A percentile compares a stretch with the other conserved stretches of the same genome.
These are phyloP conservation scores for Fragaria nilgerrensis DNA, from an alignment of 306 rosid genomes.

Conservation along the genomic window DNA sequence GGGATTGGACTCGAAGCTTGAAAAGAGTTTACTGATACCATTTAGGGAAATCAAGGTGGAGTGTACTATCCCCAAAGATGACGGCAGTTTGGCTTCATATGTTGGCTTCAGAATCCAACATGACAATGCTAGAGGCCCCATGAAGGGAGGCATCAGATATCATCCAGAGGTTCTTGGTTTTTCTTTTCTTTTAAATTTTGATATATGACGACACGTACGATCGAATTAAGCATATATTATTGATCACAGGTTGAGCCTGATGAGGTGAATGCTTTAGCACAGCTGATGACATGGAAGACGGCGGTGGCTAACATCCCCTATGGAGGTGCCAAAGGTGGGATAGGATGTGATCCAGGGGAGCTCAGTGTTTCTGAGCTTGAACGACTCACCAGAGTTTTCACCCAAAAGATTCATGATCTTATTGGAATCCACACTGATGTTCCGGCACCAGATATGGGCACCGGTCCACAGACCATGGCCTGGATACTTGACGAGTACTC, in stretches of 20 bases:
- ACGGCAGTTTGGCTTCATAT: constrained; percentile 75
- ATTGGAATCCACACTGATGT: constrained; percentile 84
- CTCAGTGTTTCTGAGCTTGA: constrained; percentile 78
- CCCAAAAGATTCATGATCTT: constrained; percentile 94
- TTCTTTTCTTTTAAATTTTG: background rate
- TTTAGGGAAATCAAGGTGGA: constrained; percentile 99
- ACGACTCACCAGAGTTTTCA: constrained; percentile 84
- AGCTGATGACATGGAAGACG: constrained; percentile 98
- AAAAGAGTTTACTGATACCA: constrained; percentile 85
- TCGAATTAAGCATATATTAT: too few relatives aligned
- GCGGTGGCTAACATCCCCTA: constrained; percentile 95
- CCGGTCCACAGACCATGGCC: constrained; percentile 99
- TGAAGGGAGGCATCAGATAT: constrained; percentile 99
- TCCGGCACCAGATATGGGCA: constrained; percentile 99
- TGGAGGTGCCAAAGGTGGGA: constrained; percentile 98
- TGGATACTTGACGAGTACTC: constrained; percentile 97
- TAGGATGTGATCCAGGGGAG: constrained; percentile 77
- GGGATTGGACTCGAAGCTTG: constrained; percentile 91
- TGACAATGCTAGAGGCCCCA: constrained; percentile 99
- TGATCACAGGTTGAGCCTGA: constrained; percentile 76
- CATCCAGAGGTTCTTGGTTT: constrained; percentile 73
- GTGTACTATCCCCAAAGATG: constrained; percentile 91
- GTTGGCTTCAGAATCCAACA: constrained; percentile 95
- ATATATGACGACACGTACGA: too few relatives aligned
- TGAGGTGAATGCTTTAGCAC: constrained; percentile 98